These are phyloP conservation scores for Talaromyces trachyspermus DNA, from an alignment of 495 filamentous ascomycete species.

Conservation along the genomic window DNA sequence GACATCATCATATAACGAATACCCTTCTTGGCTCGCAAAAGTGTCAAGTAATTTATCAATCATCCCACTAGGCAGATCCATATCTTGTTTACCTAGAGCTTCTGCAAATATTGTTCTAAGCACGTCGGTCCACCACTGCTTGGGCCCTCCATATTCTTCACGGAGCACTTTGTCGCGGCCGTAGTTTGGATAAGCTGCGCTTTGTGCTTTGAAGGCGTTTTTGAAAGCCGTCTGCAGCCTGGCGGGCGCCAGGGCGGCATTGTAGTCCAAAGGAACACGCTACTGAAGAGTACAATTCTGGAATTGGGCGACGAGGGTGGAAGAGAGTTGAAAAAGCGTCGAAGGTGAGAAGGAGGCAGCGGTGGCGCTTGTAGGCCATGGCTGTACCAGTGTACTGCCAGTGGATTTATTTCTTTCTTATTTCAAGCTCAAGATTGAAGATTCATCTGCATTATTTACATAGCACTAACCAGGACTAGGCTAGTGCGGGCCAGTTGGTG, in stretches of 20 bases:
- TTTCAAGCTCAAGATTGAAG: too few species aligned
- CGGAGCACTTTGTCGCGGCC: slow-evolving; percentile 41
- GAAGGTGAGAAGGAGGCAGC: slow-evolving; percentile 53
- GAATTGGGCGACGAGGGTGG: slow-evolving; percentile 50
- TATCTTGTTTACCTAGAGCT: neutral
- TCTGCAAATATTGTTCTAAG: slow-evolving; percentile 25
- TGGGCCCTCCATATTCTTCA: slow-evolving; percentile 43
- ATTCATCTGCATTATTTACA: too few species aligned
- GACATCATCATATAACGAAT: slow-evolving; percentile 50
- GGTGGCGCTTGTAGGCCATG: neutral
- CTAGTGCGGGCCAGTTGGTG: too few species aligned
- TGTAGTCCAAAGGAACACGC: slow-evolving; percentile 52
- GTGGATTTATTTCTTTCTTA: too few species aligned
- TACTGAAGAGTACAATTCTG: slow-evolving; percentile 53
- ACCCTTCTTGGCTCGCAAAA: slow-evolving; percentile 57
- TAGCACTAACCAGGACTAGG: too few species aligned
- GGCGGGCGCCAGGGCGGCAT: slow-evolving; percentile 20
- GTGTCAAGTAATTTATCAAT: slow-evolving; percentile 47
- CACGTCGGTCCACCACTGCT: slow-evolving; percentile 67
- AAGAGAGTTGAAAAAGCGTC: slow-evolving; percentile 78
- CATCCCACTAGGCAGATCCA: slow-evolving; percentile 34
- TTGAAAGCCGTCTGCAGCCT: slow-evolving; percentile 30
- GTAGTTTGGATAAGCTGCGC: slow-evolving; percentile 55
- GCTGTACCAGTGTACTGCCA: too few species aligned
- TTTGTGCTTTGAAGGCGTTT: slow-evolving; percentile 44